These are phyloP conservation scores for Dictyostelium firmibasis DNA, from an alignment of 78 protist species.

Conservation along the genomic window DNA sequence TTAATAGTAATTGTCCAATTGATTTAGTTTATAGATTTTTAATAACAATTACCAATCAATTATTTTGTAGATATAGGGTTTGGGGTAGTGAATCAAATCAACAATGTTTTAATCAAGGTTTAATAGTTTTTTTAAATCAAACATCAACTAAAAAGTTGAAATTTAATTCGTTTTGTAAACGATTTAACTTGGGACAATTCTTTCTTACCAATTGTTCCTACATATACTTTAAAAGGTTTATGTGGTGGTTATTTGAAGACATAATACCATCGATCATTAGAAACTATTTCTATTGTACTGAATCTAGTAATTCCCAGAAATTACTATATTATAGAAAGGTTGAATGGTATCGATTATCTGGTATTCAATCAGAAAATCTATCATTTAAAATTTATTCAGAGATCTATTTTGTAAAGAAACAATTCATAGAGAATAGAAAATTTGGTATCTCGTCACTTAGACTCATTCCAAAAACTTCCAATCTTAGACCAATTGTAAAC, in stretches of 20 bases:
- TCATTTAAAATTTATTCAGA: not conserved
- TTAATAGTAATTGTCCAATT: not conserved
- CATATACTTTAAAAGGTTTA: not conserved
- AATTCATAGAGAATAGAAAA: not conserved
- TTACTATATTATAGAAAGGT: not conserved
- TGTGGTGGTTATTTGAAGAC: conserved; percentile 27
- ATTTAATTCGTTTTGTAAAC: not conserved
- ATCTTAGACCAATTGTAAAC: conserved; percentile 5
- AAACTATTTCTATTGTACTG: conserved; percentile 18
- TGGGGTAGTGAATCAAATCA: not conserved
- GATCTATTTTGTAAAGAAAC: not conserved
- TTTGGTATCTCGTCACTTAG: not conserved
- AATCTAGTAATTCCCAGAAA: not conserved
- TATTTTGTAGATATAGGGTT: not conserved
- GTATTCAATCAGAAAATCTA: not conserved
- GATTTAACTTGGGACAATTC: not conserved
- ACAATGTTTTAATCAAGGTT: not conserved
- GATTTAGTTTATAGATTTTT: not conserved
- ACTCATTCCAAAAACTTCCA: not conserved
- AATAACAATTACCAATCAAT: not conserved
- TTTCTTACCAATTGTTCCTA: not conserved
- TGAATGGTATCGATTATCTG: not conserved
- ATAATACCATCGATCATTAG: not conserved
- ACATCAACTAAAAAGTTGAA: not conserved
- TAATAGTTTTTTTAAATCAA: not conserved